Base-by-base conservation (phyloP, 305 asterid genomes). In the Salvia sclarea region DNA sequence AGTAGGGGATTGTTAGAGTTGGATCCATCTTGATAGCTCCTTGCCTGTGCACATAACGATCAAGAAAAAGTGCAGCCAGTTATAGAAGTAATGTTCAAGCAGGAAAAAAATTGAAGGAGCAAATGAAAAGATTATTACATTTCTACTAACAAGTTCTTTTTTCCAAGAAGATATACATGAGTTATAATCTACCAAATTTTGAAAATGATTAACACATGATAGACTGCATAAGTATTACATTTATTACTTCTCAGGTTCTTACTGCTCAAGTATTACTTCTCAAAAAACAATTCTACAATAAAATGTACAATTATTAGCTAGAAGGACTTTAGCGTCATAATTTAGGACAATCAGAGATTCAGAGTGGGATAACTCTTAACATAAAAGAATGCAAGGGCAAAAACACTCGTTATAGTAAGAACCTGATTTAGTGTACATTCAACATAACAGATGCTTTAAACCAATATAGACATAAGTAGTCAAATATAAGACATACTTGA, bases 1-100 rank as follows among this genome's bases (percentile, higher is more conserved):
- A 58, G 69, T 64, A 75, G 84, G 50, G 81, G 76, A 74, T 83
- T 86, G 59, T 84, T 92, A 71, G 59, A 64, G 83, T 82, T 79
- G 59, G 82, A 84, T 75, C 84, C 81, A 59, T 84, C 96, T 13
- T 78, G 82, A 83, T 68, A 73, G 75, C 85, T 81, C 82, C 88
- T 81, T 37, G 84, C 55, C 99, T 94, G 66, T 59, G 49, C 78
- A 78, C 48, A 72, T 17, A 67, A 58, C 57, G 17, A 61, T 61
- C 30, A 66, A 59, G 18, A 64, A 44, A 38, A 67, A 22, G 31
- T 31, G 28, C 6, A 59, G 72, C 44, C 59, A 70, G 54, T 20
- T 56, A 60, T 54, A 53, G 53, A 61, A 62, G 28, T 28, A 20
- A 56, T 31, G 53, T 50, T 37, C 64, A 48, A 6, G 30, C 47